Percentiles rank a stretch among this genome's conserved stretches.
phyloP scores from a whole-genome alignment of 495 filamentous ascomycete species.

The Penicillium dipodomyicola region DNA sequence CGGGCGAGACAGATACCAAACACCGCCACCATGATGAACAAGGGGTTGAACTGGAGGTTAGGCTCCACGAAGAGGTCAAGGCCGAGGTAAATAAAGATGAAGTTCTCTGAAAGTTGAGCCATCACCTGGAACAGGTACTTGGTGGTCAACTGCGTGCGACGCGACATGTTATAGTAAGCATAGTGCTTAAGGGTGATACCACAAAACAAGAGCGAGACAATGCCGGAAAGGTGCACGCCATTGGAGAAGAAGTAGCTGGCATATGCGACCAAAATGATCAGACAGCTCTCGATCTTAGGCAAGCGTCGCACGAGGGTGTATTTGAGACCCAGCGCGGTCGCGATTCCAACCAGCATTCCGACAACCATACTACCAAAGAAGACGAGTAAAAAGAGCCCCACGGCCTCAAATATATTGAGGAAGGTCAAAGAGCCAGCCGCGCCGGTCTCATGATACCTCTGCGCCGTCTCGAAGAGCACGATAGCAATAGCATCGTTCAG shows the following conservation, averaged over 20 bases:
- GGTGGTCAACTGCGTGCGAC: constrained; percentile 93
- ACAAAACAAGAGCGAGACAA: constrained; percentile 94
- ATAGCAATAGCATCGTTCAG: constrained; percentile 98
- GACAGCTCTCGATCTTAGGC: constrained; percentile 93
- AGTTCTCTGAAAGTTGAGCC: constrained; percentile 95
- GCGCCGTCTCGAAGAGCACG: constrained; percentile 96
- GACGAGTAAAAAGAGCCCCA: constrained; percentile 90
- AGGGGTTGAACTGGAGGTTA: constrained; percentile 82
- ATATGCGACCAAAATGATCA: constrained; percentile 92
- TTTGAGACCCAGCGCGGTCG: constrained; percentile 82
- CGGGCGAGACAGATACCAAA: constrained; percentile 87
- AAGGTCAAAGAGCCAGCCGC: constrained; percentile 61
- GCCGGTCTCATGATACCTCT: constrained; percentile 69
- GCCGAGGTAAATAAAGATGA: constrained; percentile 98
- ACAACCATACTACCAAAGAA: constrained; percentile 94
- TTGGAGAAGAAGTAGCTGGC: constrained; percentile 97
- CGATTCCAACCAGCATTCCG: constrained; percentile 80
- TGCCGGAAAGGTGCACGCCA: constrained; percentile 89
- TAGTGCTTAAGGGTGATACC: constrained; percentile 98
- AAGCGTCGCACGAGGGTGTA: constrained; percentile 88
- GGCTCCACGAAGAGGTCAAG: constrained; percentile 89
- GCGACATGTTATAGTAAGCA: constrained; percentile 99
- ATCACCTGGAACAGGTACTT: constrained; percentile 97
- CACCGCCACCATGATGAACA: constrained; percentile 92
- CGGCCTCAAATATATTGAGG: constrained; percentile 78